Conservation (phyloP, 257 asterid species). For the Solanum clarkiae region DNA sequence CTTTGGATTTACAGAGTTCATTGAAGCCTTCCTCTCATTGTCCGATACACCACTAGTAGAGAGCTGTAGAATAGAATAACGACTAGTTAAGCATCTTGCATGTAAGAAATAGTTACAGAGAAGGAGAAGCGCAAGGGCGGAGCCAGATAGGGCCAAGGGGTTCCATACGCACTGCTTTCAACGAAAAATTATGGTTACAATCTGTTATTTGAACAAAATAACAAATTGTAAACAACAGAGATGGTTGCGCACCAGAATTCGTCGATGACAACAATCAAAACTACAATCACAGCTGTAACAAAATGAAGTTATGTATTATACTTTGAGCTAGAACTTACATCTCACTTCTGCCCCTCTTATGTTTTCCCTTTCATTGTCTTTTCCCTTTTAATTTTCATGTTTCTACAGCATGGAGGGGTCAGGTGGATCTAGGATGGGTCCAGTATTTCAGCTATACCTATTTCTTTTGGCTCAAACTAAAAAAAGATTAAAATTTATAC, state of each 20-base stretch:
- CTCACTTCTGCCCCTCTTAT: not conserved
- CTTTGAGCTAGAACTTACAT: not conserved
- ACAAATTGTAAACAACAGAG: not conserved
- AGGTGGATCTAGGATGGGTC: not conserved
- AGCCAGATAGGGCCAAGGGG: not conserved
- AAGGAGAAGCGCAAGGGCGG: not conserved
- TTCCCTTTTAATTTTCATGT: not conserved
- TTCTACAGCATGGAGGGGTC: not conserved
- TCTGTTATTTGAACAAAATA: not conserved
- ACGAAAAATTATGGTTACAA: not conserved
- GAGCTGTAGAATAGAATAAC: conserved; percentile 27
- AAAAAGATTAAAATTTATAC: not conserved
- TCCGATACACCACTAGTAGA: conserved; percentile 46
- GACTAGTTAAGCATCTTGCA: not conserved
- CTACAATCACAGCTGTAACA: not conserved
- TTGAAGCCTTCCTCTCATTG: conserved; percentile 61
- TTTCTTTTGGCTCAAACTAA: not conserved
- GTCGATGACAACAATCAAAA: not conserved
- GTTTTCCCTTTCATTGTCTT: not conserved
- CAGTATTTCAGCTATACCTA: not conserved
- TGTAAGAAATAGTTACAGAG: not conserved
- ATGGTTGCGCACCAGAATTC: not conserved
- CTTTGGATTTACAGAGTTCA: conserved; percentile 81
- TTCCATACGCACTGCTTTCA: not conserved
- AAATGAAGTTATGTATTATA: not conserved